phyloP scores from a whole-genome alignment of 2,329 filamentous ascomycete genomes.

The Paecilomyces fulvus region DNA sequence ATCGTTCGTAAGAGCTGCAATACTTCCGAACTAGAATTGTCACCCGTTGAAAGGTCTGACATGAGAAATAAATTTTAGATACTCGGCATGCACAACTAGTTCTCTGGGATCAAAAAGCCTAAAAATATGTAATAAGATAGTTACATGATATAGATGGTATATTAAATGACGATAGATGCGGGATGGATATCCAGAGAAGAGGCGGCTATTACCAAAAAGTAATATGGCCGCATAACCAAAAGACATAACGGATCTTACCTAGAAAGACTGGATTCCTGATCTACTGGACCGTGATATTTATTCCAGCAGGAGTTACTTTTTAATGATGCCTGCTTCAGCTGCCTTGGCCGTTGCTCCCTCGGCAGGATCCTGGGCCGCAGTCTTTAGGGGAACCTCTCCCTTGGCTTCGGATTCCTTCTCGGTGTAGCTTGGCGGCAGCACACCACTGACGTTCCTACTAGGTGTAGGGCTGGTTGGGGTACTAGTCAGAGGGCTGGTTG shows the following conservation, averaged over 20 bases:
- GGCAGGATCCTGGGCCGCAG: not conserved
- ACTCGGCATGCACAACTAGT: not conserved
- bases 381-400: not conserved
- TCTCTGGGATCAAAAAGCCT: not conserved
- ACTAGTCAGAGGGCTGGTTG: constrained; percentile 1
- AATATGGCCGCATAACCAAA: not conserved
- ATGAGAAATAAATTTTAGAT: not conserved
- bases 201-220: not conserved
- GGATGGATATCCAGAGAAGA: too few species aligned
- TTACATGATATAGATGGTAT: not conserved
- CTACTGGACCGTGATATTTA: not conserved
- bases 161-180: not conserved
- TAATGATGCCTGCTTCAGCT: not conserved
- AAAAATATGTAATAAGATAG: not conserved
- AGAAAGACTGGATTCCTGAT: not conserved
- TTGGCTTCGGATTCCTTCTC: not conserved
- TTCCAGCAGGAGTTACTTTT: not conserved
- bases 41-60: not conserved
- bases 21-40: not conserved
- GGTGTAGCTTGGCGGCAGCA: not conserved
- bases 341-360: not conserved
- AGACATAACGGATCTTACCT: not conserved
- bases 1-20: not conserved
- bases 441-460: constrained; percentile 5
- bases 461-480: not conserved